Evolutionary conservation across 495 filamentous ascomycete species (phyloP).

Genomic region (Podospora australis): DNA sequence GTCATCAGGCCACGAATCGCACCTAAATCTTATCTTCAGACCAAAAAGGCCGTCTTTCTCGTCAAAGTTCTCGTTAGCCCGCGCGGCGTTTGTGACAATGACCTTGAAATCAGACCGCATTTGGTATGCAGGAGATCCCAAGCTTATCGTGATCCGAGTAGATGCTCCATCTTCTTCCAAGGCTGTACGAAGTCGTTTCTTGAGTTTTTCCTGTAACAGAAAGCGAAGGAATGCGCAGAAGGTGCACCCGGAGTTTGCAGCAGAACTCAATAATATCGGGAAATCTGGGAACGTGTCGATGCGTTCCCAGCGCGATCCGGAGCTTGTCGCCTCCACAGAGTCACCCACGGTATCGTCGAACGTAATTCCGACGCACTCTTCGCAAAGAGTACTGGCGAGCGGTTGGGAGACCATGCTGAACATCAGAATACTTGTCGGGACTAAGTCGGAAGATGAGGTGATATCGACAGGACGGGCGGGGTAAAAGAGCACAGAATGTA

Average conservation of each 20-base stretch:
- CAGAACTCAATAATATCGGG: neutral
- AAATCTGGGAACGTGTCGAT: neutral
- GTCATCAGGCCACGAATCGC: neutral
- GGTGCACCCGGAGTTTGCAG: neutral
- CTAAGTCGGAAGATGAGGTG: too few species aligned
- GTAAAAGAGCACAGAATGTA: too few species aligned
- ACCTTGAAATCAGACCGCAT: neutral
- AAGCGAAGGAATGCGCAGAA: neutral
- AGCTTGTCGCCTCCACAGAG: neutral
- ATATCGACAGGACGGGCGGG: too few species aligned
- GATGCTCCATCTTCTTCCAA: neutral
- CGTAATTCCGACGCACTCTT: neutral
- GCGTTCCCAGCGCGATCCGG: neutral
- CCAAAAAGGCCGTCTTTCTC: neutral
- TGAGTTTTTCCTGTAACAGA: neutral
- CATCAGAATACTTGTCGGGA: too few species aligned
- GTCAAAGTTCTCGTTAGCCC: neutral
- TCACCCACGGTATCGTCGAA: neutral
- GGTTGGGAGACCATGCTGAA: too few species aligned
- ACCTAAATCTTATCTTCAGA: neutral
- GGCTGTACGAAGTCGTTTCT: too few species aligned
- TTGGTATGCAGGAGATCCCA: neutral
- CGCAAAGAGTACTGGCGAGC: neutral
- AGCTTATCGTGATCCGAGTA: neutral
- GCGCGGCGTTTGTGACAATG: neutral